phyloP scores from a whole-genome alignment of 768 basidiomycete genomes.

The Pulveroboletus sp. region DNA sequence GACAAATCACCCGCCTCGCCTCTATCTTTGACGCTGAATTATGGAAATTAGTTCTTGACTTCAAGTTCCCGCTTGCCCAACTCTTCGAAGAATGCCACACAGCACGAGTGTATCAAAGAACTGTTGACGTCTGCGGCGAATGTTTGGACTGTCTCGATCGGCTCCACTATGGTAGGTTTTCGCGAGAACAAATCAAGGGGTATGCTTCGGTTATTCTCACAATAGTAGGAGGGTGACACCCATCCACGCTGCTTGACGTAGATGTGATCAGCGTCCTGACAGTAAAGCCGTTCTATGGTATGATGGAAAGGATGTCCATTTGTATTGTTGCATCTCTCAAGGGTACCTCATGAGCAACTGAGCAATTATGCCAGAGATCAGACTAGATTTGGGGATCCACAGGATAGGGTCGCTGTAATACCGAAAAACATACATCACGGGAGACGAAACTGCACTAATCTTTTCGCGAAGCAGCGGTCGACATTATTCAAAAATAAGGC shows the following conservation, averaged over 20 bases:
- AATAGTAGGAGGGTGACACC: too few species aligned
- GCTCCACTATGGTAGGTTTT: neutral
- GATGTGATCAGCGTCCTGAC: neutral
- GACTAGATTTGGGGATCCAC: too few species aligned
- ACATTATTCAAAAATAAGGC: slow-evolving; percentile 5
- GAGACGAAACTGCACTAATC: neutral
- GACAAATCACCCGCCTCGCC: neutral
- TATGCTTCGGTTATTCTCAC: neutral
- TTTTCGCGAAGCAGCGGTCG: neutral
- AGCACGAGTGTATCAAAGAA: neutral
- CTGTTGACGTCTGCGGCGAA: neutral
- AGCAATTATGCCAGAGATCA: neutral
- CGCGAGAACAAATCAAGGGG: neutral
- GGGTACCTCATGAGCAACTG: neutral
- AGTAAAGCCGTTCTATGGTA: neutral
- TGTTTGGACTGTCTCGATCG: neutral
- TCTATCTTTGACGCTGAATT: neutral
- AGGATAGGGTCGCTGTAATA: neutral
- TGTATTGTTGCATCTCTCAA: neutral
- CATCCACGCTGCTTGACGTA: neutral
- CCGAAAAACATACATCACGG: neutral
- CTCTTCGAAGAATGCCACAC: neutral
- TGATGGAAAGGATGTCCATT: too few species aligned
- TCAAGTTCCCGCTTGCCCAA: neutral
- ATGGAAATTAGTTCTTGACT: neutral